Evolutionary conservation across 2,329 filamentous ascomycete species (phyloP).

Genomic region (Claviceps monticola): DNA sequence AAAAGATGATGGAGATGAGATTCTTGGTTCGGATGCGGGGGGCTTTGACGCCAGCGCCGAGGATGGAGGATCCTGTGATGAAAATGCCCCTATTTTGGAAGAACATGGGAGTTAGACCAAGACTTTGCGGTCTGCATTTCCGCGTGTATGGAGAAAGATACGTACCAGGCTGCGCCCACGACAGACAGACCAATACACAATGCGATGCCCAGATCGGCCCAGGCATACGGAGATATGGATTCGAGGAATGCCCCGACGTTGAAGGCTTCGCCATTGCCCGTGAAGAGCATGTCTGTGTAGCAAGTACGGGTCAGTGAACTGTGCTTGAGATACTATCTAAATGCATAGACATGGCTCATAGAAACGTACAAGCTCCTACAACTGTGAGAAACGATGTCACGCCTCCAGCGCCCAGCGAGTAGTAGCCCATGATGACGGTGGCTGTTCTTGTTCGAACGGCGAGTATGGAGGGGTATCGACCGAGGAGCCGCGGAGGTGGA

Average conservation of each 20-base stretch:
- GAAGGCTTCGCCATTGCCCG: conserved; percentile 88
- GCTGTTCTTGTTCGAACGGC: neutral
- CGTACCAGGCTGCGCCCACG: conserved; percentile 90
- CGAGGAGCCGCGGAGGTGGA: neutral
- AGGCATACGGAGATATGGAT: conserved; percentile 83
- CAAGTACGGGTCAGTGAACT: neutral
- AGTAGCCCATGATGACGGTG: conserved; percentile 49
- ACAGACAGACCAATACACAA: conserved; percentile 94
- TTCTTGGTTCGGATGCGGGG: conserved; percentile 99
- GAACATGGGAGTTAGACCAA: neutral
- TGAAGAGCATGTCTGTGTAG: conserved; percentile 88
- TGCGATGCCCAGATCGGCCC: conserved; percentile 80
- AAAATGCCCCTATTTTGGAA: conserved; percentile 71
- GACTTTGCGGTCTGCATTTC: neutral
- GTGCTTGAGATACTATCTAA: neutral
- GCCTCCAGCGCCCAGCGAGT: conserved; percentile 56
- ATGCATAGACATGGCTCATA: neutral
- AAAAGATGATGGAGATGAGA: conserved; percentile 99
- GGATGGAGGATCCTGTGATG: conserved; percentile 92
- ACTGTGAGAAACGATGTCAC: conserved; percentile 54
- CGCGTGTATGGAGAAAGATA: neutral
- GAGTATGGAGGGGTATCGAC: neutral
- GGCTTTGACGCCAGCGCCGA: conserved; percentile 91
- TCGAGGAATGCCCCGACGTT: conserved; percentile 95
- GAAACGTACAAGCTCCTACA: conserved; percentile 61